Conservation (phyloP, 2,329 filamentous ascomycete species). For the Claviceps purpurea region DNA sequence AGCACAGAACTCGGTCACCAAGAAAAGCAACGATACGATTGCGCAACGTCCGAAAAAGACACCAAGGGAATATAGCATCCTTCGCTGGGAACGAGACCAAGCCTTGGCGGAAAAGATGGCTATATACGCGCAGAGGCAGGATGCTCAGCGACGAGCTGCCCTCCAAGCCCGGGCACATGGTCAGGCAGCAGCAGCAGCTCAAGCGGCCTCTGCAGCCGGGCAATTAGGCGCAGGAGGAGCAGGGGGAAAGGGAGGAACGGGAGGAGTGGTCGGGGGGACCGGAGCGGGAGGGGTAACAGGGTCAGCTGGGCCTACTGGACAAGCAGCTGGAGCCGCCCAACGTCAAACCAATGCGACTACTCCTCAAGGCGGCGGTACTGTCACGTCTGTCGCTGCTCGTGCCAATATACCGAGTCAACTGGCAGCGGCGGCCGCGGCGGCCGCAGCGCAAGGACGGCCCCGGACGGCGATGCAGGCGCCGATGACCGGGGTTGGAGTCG, state of each 20-base stretch:
- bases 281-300: slow-evolving; percentile 22
- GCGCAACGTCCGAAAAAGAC: slow-evolving; percentile 50
- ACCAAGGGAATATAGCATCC: slow-evolving; percentile 77
- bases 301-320: neutral
- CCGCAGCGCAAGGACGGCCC: slow-evolving; percentile 29
- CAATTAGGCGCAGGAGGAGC: neutral
- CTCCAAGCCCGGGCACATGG: slow-evolving; percentile 33
- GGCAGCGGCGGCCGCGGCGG: slow-evolving; percentile 27
- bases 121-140: slow-evolving; percentile 44
- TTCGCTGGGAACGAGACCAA: slow-evolving; percentile 79
- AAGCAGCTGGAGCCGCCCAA: slow-evolving; percentile 14
- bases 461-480: slow-evolving; percentile 42
- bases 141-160: slow-evolving; percentile 38
- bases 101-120: slow-evolving; percentile 46
- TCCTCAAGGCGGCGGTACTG: slow-evolving; percentile 16
- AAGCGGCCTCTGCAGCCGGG: slow-evolving; percentile 30
- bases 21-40: slow-evolving; percentile 61
- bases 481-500: slow-evolving; percentile 34
- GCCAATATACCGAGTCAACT: slow-evolving; percentile 29
- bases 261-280: neutral
- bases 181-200: slow-evolving; percentile 21
- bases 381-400: slow-evolving; percentile 20
- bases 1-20: slow-evolving; percentile 60
- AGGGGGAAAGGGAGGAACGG: neutral
- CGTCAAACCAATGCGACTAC: slow-evolving; percentile 15